These are phyloP conservation scores for Metschnikowia bowlesiae DNA, from an alignment of 805 yeast genomes.

Conservation along the genomic window DNA sequence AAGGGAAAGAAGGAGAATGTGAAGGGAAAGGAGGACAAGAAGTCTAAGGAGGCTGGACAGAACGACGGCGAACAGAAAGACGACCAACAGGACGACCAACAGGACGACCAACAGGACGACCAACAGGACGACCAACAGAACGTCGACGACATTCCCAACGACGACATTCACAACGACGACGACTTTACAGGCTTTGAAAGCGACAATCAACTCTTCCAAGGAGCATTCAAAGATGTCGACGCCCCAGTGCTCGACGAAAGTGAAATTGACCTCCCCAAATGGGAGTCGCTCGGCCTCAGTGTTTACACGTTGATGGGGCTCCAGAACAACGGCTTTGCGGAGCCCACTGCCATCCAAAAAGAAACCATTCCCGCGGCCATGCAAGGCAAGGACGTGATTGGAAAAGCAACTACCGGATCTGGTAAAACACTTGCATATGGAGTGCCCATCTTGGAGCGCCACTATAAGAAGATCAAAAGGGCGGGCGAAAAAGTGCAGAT, in stretches of 20 bases:
- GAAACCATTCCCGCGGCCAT: slow-evolving; percentile 70
- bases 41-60: slow-evolving; percentile 1
- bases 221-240: background rate
- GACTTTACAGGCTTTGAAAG: slow-evolving; percentile 25
- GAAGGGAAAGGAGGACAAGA: background rate
- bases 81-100: no score
- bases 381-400: slow-evolving; percentile 76
- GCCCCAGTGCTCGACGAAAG: slow-evolving; percentile 24
- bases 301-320: slow-evolving; percentile 61
- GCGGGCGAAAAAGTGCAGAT: no score
- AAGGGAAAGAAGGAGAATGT: background rate
- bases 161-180: slow-evolving; percentile 6
- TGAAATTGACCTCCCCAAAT: slow-evolving; percentile 52
- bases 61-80: no score
- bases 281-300: slow-evolving; percentile 51
- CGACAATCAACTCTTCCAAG: background rate
- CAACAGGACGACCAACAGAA: background rate
- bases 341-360: slow-evolving; percentile 84
- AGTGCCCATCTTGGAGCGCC: slow-evolving; percentile 78
- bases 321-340: slow-evolving; percentile 48
- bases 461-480: slow-evolving; percentile 21
- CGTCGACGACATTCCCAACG: background rate
- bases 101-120: no score
- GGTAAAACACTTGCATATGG: slow-evolving; percentile 98
- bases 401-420: slow-evolving; percentile 96